Base-by-base conservation (phyloP, 306 rosid genomes). In the Hippophae tibetana region DNA sequence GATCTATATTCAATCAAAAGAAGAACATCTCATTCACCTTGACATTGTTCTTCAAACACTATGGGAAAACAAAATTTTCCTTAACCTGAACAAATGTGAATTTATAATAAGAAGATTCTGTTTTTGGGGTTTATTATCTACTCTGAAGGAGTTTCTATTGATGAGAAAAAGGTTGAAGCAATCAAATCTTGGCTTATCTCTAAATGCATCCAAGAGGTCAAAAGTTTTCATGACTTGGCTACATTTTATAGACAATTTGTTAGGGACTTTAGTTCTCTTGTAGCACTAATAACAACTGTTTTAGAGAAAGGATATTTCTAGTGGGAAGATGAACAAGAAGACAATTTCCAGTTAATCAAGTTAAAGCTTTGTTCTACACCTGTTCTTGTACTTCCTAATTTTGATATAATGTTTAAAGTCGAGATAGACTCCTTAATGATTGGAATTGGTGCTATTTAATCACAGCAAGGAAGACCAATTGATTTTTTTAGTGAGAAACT, bases 181-280 rank as follows among this genome's bases (percentile, higher is more conserved):
- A 43, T 27, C 7, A 2, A 7, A 8, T 38, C 5, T 10, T 54
- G 18, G 68, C 27, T 13, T 2, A 18, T 1, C 23, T 5, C 1
- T 9, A 7, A 6, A 11, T 25, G 23, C 6, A 5, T 64, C 5
- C n/a, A 54, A 13, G 54, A 49, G 5, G 23, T 54, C 26, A 1
- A 13, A 5, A 64, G 61, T 38, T 64, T 64, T 9, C 60, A 42
- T 26, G 61, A 12, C 7, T 54, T 54, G 5, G 69, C 42, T 7
- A 44, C 18, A 10, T 54, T 44, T 8, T 54, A 9, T 43, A 9
- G 18, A 25, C 10, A 6, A 5, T 57, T 44, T 26, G 52, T 64
- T 13, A 40, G 1, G 12, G 46, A 46, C 6, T 51, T 68, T 7
- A 68, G 13, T 27, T 12, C 7, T 9, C 25, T 59, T 10, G 4